Evolutionary conservation across 208 protist genomes (phyloP).

Genomic region (Trypanosoma melophagium): DNA sequence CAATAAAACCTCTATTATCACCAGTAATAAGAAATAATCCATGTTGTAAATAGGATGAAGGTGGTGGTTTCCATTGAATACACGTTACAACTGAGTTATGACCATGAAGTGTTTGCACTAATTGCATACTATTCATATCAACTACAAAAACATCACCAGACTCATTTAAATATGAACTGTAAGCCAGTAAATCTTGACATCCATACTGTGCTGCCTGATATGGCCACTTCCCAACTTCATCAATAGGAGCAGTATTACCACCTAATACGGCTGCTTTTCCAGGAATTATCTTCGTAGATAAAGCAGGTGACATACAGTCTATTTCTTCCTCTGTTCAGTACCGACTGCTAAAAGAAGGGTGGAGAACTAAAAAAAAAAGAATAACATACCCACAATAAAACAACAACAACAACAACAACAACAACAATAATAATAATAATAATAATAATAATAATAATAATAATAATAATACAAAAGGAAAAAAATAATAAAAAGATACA

Average conservation of each 20-base stretch:
- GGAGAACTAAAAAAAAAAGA: constrained; percentile 20
- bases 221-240: constrained; percentile 29
- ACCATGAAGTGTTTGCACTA: constrained; percentile 73
- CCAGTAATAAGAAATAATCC: constrained; percentile 67
- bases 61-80: constrained; percentile 61
- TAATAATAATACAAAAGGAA: not conserved
- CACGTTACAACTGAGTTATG: constrained; percentile 55
- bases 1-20: constrained; percentile 44
- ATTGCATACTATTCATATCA: constrained; percentile 77
- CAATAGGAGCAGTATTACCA: constrained; percentile 13
- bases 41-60: constrained; percentile 62
- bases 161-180: constrained; percentile 38
- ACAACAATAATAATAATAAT: not conserved
- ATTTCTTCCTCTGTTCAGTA: constrained; percentile 3
- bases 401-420: not conserved
- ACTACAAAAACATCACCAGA: constrained; percentile 64
- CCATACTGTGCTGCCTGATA: constrained; percentile 67
- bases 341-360: not conserved
- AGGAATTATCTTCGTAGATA: constrained; percentile 30
- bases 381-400: constrained; percentile 7
- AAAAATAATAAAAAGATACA: not conserved
- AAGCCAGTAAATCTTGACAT: constrained; percentile 67
- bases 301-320: not conserved
- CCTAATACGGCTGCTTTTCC: constrained; percentile 2
- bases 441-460: constrained; percentile 1